Evolutionary conservation across 805 yeast genomes (phyloP).

Genomic region (Barnettozyma populi): DNA sequence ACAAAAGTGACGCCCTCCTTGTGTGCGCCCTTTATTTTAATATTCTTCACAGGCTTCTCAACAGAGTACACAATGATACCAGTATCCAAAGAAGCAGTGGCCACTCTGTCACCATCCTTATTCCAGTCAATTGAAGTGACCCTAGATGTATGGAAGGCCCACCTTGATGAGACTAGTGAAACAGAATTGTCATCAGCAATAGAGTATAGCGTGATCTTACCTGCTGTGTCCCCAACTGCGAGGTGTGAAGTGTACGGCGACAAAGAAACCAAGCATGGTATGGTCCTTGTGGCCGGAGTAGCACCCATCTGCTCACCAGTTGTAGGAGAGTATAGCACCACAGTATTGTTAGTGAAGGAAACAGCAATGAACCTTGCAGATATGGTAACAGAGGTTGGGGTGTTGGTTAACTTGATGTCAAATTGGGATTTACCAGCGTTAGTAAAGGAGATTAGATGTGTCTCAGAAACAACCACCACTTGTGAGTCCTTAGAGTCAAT

Average conservation of each 20-base stretch:
- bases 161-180: slow-evolving; percentile 69
- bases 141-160: slow-evolving; percentile 92
- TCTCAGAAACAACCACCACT: slow-evolving; percentile 36
- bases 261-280: slow-evolving; percentile 56
- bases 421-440: slow-evolving; percentile 26
- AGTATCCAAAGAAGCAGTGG: slow-evolving; percentile 81
- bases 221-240: slow-evolving; percentile 84
- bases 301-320: slow-evolving; percentile 22
- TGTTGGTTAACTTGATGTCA: slow-evolving; percentile 28
- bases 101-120: slow-evolving; percentile 62
- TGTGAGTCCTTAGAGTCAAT: slow-evolving; percentile 33
- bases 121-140: slow-evolving; percentile 80
- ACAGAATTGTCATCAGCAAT: slow-evolving; percentile 40
- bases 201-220: slow-evolving; percentile 71
- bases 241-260: slow-evolving; percentile 64
- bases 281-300: slow-evolving; percentile 48
- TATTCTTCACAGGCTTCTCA: slow-evolving; percentile 67
- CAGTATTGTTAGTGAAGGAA: slow-evolving; percentile 36
- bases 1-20: slow-evolving; percentile 80
- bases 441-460: slow-evolving; percentile 29
- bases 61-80: slow-evolving; percentile 77
- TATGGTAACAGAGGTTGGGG: slow-evolving; percentile 43
- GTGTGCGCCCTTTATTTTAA: slow-evolving; percentile 75
- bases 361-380: slow-evolving; percentile 39
- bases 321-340: slow-evolving; percentile 36